Percentiles rank a stretch among this genome's conserved stretches.
These are phyloP conservation scores for Apiotrichum gracile DNA, from an alignment of 1,284 basidiomycete species.

Conservation along the genomic window DNA sequence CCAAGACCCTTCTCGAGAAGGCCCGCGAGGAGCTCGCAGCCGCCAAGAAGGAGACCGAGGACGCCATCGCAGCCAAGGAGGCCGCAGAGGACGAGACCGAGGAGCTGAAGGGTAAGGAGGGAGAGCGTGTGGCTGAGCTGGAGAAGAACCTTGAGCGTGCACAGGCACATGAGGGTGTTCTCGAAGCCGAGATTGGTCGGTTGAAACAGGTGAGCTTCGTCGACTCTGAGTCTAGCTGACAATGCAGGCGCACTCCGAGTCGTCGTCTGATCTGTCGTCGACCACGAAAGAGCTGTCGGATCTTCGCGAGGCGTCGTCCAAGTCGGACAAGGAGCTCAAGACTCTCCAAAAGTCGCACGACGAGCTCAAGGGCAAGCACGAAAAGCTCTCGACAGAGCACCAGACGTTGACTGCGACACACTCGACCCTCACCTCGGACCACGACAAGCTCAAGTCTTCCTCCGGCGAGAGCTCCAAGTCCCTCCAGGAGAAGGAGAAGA, in stretches of 20 bases:
- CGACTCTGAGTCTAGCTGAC: not conserved
- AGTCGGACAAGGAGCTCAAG: constrained; percentile 1
- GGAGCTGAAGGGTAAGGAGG: constrained; percentile 9
- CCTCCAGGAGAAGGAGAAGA: constrained; percentile 15
- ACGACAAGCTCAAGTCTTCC: constrained; percentile 15
- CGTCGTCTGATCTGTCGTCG: constrained; percentile 5
- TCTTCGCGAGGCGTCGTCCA: constrained; percentile 1
- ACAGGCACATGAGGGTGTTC: constrained; percentile 37
- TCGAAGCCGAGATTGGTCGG: constrained; percentile 42
- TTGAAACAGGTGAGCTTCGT: constrained; percentile 38
- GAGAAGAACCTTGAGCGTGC: constrained; percentile 39
- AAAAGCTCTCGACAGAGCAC: constrained; percentile 16
- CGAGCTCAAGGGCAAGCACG: constrained; percentile 18
- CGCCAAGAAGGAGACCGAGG: not conserved
- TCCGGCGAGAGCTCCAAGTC: constrained; percentile 12
- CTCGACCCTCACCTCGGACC: constrained; percentile 11
- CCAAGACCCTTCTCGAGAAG: constrained; percentile 12
- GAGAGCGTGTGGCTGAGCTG: constrained; percentile 26
- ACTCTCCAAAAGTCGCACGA: constrained; percentile 16
- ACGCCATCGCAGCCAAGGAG: not conserved
- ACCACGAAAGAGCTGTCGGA: constrained; percentile 7
- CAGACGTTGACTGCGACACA: constrained; percentile 16
- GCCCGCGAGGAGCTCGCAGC: constrained; percentile 8
- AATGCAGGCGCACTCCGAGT: constrained; percentile 26
- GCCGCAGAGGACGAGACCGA: constrained; percentile 9